Evolutionary conservation across 1,284 basidiomycete genomes (phyloP), one percentile per base, ranked within the genome.

Genomic region (Sporisorium scitamineum): DNA sequence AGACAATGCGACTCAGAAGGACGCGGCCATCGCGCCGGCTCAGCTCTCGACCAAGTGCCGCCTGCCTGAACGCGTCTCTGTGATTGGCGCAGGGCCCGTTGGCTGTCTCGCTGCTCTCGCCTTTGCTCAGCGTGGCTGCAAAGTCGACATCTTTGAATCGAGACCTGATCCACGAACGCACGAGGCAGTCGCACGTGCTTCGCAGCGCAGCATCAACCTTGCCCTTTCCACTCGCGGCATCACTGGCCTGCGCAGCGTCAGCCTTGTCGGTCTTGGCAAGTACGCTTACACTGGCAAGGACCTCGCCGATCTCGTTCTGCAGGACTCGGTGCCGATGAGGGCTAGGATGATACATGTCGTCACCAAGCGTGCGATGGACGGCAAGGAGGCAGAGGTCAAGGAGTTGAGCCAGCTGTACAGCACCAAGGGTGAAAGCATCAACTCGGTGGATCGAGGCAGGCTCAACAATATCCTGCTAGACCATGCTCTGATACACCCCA

Each of bases 181-280:
- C 64, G 58, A 63, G 41, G 76, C 76, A 24, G 53, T 62, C 20
- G 61, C 66, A 26, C 62, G 53, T 39, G 59, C 71, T 14, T 63
- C 72, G 54, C 69, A 76, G 59, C 90, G 96, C 66, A 96, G 94
- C 61, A 97, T 99, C 87, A 99, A 99, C 87, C 89, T 99, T 56
- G 95, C 95, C 37, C 94, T 99, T 74, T 97, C 95, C 20, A 90
- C 94, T 65, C 91, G 96, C 59, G 96, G 95, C 68, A 91, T 98
- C 62, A 90, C 92, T 75, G 95, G 95, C 34, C 88, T 98, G 47
- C 88, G 91, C 79, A 90, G 91, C 55, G 90, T 98, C 77, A 63
- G 51, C 29, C 59, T 67, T 8, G 67, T 66, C 5, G 63, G 69
- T 16, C 42, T 70, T 3, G 72, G 66, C 41, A 61, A 54, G 22